Evolutionary conservation across 805 yeast species (phyloP), one percentile per base, ranked within the genome.

Genomic region (Candida mattraensis): DNA sequence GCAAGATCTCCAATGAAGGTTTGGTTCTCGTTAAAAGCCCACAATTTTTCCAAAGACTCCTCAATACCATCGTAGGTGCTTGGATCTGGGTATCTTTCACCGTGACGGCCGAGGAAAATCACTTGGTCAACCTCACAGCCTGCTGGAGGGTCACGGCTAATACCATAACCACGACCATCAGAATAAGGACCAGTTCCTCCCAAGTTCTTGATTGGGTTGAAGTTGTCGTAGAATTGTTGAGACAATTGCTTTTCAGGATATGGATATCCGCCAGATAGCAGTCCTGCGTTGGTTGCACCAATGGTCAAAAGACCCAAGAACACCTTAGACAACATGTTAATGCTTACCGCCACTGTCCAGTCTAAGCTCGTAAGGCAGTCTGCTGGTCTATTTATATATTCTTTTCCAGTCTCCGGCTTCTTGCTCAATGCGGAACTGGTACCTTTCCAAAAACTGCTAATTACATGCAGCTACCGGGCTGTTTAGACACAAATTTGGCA

Each of bases 101-200:
- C 83, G 43, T 78, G 84, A 45, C 84, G 68, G 38, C 67, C 61
- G 23, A 71, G 47, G 45, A 71, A 51, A 45, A 72, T 72, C 7
- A 75, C 82, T 51, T 78, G 83, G 42, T 74, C 76, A 29, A 76
- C 64, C 0, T 56, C 47, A 53, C 82, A 76, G 22, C 66, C 67
- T 1, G 48, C 54, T 11, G 85, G 85, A 2, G 72, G 58, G 14
- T 72, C 76, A 26, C 74, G 63, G 29, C 67, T 62, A 29, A 78
- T 70, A 11, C 84, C 83, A 40, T 50, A 67, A 0, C 81, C 79
- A 5, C 66, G 61, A 34, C 70, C 63, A 40, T 68, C 71, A 9
- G 68, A 50, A 50, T 67, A 77, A 7, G 83, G 83, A 1, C 74
- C 79, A 21, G 67, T 48, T n/a, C 78, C 78, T 10, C 74, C 77